Evolutionary conservation across 2,329 filamentous ascomycete species (phyloP), one percentile per base, ranked within the genome.

Genomic region (Ceratocystis harringtonii): DNA sequence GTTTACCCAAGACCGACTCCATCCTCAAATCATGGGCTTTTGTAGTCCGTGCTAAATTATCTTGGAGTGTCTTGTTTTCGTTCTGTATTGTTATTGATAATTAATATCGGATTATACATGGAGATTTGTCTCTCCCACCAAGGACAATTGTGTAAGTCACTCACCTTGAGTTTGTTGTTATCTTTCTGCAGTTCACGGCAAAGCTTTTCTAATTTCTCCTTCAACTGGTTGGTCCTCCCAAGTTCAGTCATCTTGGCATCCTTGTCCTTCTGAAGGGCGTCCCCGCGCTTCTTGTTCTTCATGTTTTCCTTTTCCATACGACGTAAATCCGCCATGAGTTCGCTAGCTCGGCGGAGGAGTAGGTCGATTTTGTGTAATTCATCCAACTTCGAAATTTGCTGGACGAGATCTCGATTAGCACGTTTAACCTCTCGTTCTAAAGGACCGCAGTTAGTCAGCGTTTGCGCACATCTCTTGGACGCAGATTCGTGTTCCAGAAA

Each of bases 101-200:
- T 19, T 66, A 41, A 19, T 17, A 45, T 32, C 48, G 6, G 8
- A 32, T 4, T 50, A 15, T 52, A 30, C 12, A n/a, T 15, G 43
- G 19, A 28, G 2, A 62, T 15, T 19, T 45, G 10, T 45, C 7
- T 45, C 12, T 17, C 43, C 32, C 6, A 8, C 32, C 19, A 5
- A 41, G 5, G 43, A 28, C 19, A 10, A 8, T 8, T 10, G 48
- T 5, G 17, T 8, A 17, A 48, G 22, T 22, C 7, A 41, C 78
- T 70, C 76, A 94, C 90, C 87, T 97, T 97, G 69, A 99, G 85
- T 77, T 95, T 95, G 76, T 97, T 97, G 75, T 99, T 99, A 73
- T 99, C 94, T 71, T 92, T 89, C 68, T 95, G 94, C 65, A 99
- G 81, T 75, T 99, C 94, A 66, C 94, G 82, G 71, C 92, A 96